phyloP scores from a whole-genome alignment of 371 early-diverging fungal species.

The Lichtheimia hyalospora region DNA sequence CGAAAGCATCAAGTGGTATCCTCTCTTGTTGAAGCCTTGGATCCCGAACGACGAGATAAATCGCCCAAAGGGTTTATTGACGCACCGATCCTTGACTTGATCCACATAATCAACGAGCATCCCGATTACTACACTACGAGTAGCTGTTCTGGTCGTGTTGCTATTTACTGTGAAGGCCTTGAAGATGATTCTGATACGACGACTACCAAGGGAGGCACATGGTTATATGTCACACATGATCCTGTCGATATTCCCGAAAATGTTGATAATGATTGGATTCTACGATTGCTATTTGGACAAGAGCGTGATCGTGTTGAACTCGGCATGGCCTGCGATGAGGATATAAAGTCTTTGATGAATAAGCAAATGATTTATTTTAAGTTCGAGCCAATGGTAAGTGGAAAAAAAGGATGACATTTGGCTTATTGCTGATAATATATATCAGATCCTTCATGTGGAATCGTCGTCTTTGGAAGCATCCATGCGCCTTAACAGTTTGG shows the following conservation, averaged over 20 bases:
- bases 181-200: conserved; percentile 14
- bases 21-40: conserved; percentile 48
- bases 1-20: conserved; percentile 44
- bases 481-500: conserved; percentile 51
- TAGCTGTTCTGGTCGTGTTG: conserved; percentile 62
- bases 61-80: conserved; percentile 68
- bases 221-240: conserved; percentile 64
- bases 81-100: conserved; percentile 57
- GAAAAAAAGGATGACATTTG: not conserved
- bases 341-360: conserved; percentile 11
- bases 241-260: conserved; percentile 45
- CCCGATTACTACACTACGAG: conserved; percentile 63
- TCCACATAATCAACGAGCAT: conserved; percentile 51
- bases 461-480: conserved; percentile 52
- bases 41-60: conserved; percentile 58
- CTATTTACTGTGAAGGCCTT: conserved; percentile 54
- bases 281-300: conserved; percentile 38
- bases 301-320: conserved; percentile 24
- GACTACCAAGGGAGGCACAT: conserved; percentile 58
- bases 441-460: conserved; percentile 69
- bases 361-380: conserved; percentile 56
- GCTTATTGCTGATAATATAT: not conserved
- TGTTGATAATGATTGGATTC: conserved; percentile 27
- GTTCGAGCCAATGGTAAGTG: conserved; percentile 63
- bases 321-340: conserved; percentile 9